Percentiles rank a stretch among this genome's conserved stretches.
These are phyloP conservation scores for Coemansia brasiliensis DNA, from an alignment of 192 early-diverging fungal genomes.

Conservation along the genomic window DNA sequence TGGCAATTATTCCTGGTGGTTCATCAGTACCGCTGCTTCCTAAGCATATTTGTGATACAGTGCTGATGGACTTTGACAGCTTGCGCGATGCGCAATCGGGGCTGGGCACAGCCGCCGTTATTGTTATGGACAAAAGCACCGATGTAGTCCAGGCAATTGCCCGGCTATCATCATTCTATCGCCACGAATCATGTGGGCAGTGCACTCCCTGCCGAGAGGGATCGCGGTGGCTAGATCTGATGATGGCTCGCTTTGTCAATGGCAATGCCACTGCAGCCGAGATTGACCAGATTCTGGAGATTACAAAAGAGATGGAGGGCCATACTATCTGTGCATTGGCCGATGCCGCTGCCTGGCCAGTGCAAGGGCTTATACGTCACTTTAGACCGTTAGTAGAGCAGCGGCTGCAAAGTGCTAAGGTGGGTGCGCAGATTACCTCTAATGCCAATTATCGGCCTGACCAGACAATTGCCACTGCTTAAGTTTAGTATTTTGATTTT, in stretches of 20 bases:
- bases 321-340: slow-evolving; percentile 99
- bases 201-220: slow-evolving; percentile 99
- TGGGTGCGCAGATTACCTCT: slow-evolving; percentile 28
- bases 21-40: slow-evolving; percentile 91
- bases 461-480: slow-evolving; percentile 46
- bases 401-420: slow-evolving; percentile 30
- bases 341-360: slow-evolving; percentile 98
- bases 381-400: slow-evolving; percentile 59
- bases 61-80: slow-evolving; percentile 99
- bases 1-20: slow-evolving; percentile 96
- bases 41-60: slow-evolving; percentile 81
- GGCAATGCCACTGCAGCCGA: slow-evolving; percentile 81
- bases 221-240: slow-evolving; percentile 89
- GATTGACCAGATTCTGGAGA: slow-evolving; percentile 95
- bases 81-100: slow-evolving; percentile 91
- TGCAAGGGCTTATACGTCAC: slow-evolving; percentile 91
- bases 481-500: no score
- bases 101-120: slow-evolving; percentile 94
- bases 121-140: slow-evolving; percentile 98
- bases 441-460: slow-evolving; percentile 40
- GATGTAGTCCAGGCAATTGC: slow-evolving; percentile 94
- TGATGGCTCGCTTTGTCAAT: slow-evolving; percentile 93
- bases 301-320: slow-evolving; percentile 96
- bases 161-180: slow-evolving; percentile 89
- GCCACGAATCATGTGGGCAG: slow-evolving; percentile 98